Evolutionary conservation across 768 basidiomycete genomes (phyloP).

Genomic region (Rubroboletus satanas): DNA sequence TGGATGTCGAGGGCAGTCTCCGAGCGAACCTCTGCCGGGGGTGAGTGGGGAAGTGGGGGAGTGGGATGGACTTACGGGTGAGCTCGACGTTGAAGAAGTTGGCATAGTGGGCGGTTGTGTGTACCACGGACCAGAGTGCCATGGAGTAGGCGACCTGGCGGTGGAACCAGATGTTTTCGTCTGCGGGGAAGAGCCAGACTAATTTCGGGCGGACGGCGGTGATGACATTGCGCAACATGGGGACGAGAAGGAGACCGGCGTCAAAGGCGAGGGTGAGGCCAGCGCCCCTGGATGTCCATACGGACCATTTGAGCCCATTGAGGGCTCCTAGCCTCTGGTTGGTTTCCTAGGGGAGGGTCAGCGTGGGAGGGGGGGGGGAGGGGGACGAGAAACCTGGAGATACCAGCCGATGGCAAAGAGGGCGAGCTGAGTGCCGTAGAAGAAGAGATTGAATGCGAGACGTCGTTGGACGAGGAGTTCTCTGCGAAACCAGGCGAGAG

Average conservation of each 20-base stretch:
- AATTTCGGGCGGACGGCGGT: conserved; percentile 77
- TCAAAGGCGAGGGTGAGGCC: conserved; percentile 87
- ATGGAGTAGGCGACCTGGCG: conserved; percentile 91
- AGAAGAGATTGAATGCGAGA: conserved; percentile 70
- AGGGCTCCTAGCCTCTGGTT: conserved; percentile 67
- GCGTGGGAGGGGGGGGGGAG: neutral
- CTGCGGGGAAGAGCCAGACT: conserved; percentile 82
- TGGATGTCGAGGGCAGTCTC: conserved; percentile 79
- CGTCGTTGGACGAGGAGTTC: conserved; percentile 64
- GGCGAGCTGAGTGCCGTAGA: conserved; percentile 72
- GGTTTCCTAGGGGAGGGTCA: conserved; percentile 41
- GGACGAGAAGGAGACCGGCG: conserved; percentile 81
- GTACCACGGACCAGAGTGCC: conserved; percentile 90
- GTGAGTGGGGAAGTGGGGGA: neutral
- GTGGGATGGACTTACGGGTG: conserved; percentile 52
- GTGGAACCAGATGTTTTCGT: conserved; percentile 97
- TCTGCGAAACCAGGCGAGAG: conserved; percentile 57
- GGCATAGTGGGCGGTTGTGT: conserved; percentile 91
- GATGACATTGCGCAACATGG: conserved; percentile 86
- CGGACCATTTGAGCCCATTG: conserved; percentile 76
- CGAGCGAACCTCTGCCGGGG: conserved; percentile 66
- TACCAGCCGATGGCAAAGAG: conserved; percentile 89
- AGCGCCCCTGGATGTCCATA: conserved; percentile 89
- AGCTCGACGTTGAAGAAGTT: conserved; percentile 91
- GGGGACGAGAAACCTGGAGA: conserved; percentile 51